Evolutionary conservation across 2,329 filamentous ascomycete genomes (phyloP), one percentile per base, ranked within the genome.

Genomic region (Penicillium rolfsii): DNA sequence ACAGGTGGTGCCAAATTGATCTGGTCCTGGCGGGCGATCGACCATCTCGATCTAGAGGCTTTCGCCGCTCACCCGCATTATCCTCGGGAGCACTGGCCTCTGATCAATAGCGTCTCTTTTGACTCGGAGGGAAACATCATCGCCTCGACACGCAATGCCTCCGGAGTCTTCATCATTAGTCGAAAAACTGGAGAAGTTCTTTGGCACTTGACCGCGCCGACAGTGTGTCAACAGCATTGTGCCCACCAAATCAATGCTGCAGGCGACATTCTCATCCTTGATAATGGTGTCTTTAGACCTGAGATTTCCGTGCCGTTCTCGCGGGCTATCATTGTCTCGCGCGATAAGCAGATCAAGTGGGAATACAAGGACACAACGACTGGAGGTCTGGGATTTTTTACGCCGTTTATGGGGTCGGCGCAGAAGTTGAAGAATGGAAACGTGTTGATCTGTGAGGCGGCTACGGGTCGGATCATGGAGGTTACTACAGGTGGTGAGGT

Each of bases 371-470:
- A 82, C 58, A 67, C 55, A 1, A 71, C 67, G 9, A 69, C 72
- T 1, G 72, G 74, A 43, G 74, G 74, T 5, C 67, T 79, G 55
- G 73, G 71, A 5, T 79, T 81, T 64, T 82, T 81, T 67, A 80
- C 77, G 0, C 79, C 79, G 0, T 82, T 82, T 55, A 81, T 82
- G 80, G 80, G 80, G 22, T 76, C 76, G 52, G 80, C 79, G 7
- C 79, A 82, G 64, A 67, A 76, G 14, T 62, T 81, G 16, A 45
- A 40, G 9, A 78, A 77, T 54, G 78, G 79, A 8, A 81, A 82
- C 62, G 79, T 79, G 0, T 56, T 82, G 55, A 61, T 82, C 5
- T 79, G 75, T 24, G 80, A 82, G 66, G 77, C 74, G 41, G 79
- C 74, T 0, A 76, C 77, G 59, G 79, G 80, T 0, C 70, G 79